Conservation (phyloP, 805 yeast genomes). For the Lachancea quebecensis region DNA sequence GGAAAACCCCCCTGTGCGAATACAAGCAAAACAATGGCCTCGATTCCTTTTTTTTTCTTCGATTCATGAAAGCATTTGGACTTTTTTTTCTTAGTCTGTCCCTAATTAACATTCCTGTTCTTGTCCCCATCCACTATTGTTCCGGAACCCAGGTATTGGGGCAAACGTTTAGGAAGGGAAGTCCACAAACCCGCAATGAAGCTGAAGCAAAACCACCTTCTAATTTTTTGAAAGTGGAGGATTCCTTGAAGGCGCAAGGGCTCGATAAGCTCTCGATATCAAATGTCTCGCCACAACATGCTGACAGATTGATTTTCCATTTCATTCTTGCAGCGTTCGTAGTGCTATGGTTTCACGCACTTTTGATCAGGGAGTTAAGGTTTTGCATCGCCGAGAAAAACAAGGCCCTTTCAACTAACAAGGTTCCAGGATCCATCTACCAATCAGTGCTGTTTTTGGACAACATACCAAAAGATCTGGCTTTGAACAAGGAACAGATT, state of each 20-base stretch:
- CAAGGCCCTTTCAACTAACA: conserved; percentile 33
- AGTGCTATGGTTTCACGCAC: conserved; percentile 48
- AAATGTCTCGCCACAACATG: conserved; percentile 50
- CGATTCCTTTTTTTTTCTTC: conserved; percentile 67
- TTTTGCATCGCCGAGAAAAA: conserved; percentile 41
- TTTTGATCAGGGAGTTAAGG: conserved; percentile 51
- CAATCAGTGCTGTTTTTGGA: conserved; percentile 37
- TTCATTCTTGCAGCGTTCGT: conserved; percentile 51
- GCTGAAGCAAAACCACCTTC: no score
- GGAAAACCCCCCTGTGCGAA: conserved; percentile 35
- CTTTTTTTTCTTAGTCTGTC: conserved; percentile 48
- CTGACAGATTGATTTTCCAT: conserved; percentile 51
- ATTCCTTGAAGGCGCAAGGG: conserved; percentile 29
- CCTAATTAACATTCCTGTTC: conserved; percentile 45
- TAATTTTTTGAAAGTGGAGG: no score
- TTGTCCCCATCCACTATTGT: conserved; percentile 54
- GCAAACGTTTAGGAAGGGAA: background rate
- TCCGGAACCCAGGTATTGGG: conserved; percentile 21
- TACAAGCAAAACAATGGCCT: conserved; percentile 44
- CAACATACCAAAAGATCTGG: conserved; percentile 36
- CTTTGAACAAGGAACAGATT: background rate
- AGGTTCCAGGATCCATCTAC: conserved; percentile 17
- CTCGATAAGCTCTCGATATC: conserved; percentile 68
- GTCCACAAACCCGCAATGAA: no score
- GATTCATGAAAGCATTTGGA: conserved; percentile 50